Evolutionary conservation across 306 rosid species (phyloP).

Genomic region (Vicia villosa): DNA sequence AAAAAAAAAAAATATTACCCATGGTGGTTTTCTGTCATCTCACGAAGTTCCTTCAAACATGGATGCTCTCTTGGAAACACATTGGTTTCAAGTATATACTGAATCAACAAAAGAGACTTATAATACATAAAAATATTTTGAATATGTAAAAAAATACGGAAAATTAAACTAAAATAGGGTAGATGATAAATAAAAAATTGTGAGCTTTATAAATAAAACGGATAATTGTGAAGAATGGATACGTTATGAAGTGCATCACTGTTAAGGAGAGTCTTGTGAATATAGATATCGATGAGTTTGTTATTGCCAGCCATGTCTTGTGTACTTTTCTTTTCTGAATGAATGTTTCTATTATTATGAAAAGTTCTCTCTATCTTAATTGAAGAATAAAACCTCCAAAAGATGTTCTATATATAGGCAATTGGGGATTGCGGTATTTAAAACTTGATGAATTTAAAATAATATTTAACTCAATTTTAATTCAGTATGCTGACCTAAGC

Average conservation of each 20-base stretch:
- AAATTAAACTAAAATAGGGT: no score
- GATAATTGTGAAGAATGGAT: not conserved
- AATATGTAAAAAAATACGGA: no score
- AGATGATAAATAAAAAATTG: no score
- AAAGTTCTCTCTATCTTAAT: not conserved
- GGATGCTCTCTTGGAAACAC: constrained; percentile 88
- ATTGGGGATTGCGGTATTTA: no score
- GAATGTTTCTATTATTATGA: not conserved
- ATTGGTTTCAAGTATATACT: no score
- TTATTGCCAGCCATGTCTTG: not conserved
- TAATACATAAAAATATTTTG: no score
- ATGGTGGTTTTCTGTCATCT: constrained; percentile 80
- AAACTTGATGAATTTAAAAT: no score
- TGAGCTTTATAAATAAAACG: no score
- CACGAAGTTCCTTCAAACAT: constrained; percentile 82
- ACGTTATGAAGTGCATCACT: constrained; percentile 89
- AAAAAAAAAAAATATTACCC: no score
- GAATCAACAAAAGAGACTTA: no score
- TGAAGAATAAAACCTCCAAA: not conserved
- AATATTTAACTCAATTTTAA: no score
- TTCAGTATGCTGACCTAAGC: no score
- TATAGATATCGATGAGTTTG: constrained; percentile 57
- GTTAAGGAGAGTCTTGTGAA: constrained; percentile 80
- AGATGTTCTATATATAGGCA: not conserved
- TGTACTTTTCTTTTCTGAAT: not conserved